These are phyloP conservation scores for Haplosporangium sp. DNA, from an alignment of 371 early-diverging fungal species.

Conservation along the genomic window DNA sequence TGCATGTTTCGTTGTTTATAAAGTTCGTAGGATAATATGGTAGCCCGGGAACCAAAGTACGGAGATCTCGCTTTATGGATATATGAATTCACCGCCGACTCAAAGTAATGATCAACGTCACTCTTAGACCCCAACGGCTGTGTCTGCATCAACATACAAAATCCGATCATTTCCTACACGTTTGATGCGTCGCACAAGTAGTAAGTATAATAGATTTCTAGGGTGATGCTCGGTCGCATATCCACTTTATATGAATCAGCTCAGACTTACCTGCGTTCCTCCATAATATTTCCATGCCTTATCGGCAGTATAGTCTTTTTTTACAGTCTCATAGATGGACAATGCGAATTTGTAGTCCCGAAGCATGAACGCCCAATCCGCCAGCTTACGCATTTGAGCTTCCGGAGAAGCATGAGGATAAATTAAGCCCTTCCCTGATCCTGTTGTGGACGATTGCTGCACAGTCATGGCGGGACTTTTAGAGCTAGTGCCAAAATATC, in stretches of 20 bases:
- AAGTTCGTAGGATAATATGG: constrained; percentile 85
- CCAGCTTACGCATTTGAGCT: constrained; percentile 90
- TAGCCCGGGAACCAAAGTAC: constrained; percentile 78
- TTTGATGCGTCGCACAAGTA: too few relatives aligned
- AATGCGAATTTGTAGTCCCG: constrained; percentile 92
- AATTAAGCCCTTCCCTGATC: constrained; percentile 61
- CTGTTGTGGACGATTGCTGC: constrained; percentile 49
- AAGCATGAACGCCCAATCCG: constrained; percentile 96
- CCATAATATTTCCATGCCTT: constrained; percentile 89
- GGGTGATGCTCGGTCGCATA: background rate
- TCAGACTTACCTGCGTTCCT: constrained; percentile 71
- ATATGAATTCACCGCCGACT: constrained; percentile 79
- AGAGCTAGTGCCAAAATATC: constrained; percentile 80
- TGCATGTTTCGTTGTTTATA: constrained; percentile 76
- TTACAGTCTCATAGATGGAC: constrained; percentile 88
- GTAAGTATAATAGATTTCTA: too few relatives aligned
- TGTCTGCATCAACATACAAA: constrained; percentile 81
- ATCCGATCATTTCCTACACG: constrained; percentile 89
- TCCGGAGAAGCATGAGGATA: constrained; percentile 88
- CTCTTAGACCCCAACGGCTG: constrained; percentile 66
- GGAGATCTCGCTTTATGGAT: constrained; percentile 72
- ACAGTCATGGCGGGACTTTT: constrained; percentile 52
- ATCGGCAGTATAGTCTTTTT: constrained; percentile 89
- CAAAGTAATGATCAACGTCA: constrained; percentile 82
- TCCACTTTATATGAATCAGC: background rate